Conservation (phyloP, 345 rosid genomes). For the Hibiscus tridactylites region DNA sequence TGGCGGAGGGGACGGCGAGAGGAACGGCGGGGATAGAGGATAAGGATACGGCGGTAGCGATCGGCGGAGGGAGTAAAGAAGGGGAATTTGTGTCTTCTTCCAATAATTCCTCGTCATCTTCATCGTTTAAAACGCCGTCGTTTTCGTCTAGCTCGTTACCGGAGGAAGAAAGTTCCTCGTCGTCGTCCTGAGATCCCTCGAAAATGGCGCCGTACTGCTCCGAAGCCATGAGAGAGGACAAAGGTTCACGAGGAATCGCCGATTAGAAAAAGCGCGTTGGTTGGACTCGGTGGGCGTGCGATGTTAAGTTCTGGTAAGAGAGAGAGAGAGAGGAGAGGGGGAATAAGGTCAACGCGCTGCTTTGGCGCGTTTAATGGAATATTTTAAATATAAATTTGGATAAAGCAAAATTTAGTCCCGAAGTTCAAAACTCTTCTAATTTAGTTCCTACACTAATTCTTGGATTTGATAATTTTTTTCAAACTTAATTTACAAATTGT, state of each 20-base stretch:
- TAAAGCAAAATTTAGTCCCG: too few species aligned
- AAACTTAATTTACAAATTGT: too few species aligned
- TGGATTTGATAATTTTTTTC: too few species aligned
- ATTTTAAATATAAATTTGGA: too few species aligned
- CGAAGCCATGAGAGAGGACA: constrained; percentile 40
- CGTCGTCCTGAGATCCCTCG: constrained; percentile 43
- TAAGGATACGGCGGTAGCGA: constrained; percentile 22
- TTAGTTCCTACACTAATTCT: too few species aligned
- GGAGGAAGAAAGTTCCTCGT: constrained; percentile 30
- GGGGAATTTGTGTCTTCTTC: constrained; percentile 31
- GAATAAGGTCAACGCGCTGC: too few species aligned
- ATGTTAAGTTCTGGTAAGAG: too few species aligned
- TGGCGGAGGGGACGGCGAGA: constrained; percentile 33
- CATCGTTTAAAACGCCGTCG: constrained; percentile 31
- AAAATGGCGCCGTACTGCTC: constrained; percentile 51
- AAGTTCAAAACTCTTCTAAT: too few species aligned
- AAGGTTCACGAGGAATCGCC: constrained; percentile 2
- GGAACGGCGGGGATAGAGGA: constrained; percentile 23
- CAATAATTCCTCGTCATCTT: constrained; percentile 38
- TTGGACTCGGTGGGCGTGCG: background rate
- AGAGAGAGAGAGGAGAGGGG: too few species aligned
- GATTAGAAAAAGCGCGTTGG: background rate
- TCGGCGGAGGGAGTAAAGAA: constrained; percentile 24
- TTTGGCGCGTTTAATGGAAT: too few species aligned
- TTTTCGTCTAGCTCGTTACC: constrained; percentile 53